phyloP scores from a whole-genome alignment of 345 rosid species.

The Salix arbutifolia region DNA sequence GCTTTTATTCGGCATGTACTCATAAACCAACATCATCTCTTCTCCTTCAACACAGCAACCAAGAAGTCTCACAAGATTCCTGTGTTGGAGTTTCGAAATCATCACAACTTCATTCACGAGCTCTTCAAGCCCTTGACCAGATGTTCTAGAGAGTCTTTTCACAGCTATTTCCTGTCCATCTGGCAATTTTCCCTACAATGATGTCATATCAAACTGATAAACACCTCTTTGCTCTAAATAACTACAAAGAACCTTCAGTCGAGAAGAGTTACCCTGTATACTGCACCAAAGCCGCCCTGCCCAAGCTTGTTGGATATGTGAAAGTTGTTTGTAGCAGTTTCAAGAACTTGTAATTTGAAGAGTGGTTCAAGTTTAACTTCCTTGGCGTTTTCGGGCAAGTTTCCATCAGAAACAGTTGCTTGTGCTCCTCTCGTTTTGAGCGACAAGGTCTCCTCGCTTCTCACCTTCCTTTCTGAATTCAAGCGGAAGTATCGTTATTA shows the following conservation, averaged over 20 bases:
- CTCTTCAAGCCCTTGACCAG: constrained; percentile 13
- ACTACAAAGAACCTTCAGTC: not conserved
- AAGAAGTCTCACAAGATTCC: constrained; percentile 16
- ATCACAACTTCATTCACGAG: too few relatives aligned
- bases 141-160: constrained; percentile 17
- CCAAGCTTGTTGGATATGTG: constrained; percentile 14
- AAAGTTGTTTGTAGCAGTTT: constrained; percentile 15
- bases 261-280: constrained; percentile 12
- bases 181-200: constrained; percentile 13
- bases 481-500: too few relatives aligned
- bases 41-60: constrained; percentile 20
- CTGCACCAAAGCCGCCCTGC: constrained; percentile 25
- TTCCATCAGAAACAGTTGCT: too few relatives aligned
- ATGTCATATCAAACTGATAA: not conserved
- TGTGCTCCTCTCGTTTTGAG: not conserved
- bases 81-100: constrained; percentile 11
- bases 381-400: too few relatives aligned
- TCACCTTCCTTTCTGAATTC: not conserved
- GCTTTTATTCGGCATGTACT: constrained; percentile 15
- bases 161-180: constrained; percentile 21
- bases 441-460: not conserved
- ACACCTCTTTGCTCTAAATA: not conserved
- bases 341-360: constrained; percentile 3
- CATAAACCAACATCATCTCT: constrained; percentile 7
- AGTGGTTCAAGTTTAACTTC: not conserved